Conservation (phyloP, 306 rosid genomes). For the Casuarina equisetifolia region DNA sequence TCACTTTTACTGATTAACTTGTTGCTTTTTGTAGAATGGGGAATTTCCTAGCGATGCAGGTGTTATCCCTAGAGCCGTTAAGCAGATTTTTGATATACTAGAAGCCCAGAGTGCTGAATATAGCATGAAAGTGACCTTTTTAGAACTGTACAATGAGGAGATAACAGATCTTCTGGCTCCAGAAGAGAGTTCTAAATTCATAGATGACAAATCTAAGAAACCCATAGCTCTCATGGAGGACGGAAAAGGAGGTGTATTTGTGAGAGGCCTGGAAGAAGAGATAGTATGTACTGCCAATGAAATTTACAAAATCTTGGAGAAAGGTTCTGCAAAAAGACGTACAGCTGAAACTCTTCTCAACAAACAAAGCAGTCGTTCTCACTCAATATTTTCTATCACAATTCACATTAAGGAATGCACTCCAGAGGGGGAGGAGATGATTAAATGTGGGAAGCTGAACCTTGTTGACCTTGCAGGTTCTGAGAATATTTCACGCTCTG, state of each 20-base stretch:
- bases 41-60: conserved; percentile 99
- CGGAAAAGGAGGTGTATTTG: conserved; percentile 98
- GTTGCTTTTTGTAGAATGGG: conserved; percentile 64
- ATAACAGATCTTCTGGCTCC: conserved; percentile 90
- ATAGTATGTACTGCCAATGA: conserved; percentile 97
- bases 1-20: conserved; percentile 15
- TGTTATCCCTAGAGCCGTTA: conserved; percentile 97
- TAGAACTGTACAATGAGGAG: conserved; percentile 98
- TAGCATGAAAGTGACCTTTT: conserved; percentile 95
- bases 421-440: conserved; percentile 99
- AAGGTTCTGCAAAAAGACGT: conserved; percentile 97
- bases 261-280: conserved; percentile 98
- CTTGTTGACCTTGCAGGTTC: conserved; percentile 99
- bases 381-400: conserved; percentile 98
- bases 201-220: conserved; percentile 90
- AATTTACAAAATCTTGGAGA: conserved; percentile 96
- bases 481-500: conserved; percentile 98
- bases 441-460: conserved; percentile 95
- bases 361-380: conserved; percentile 99
- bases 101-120: conserved; percentile 97
- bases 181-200: conserved; percentile 80
- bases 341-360: conserved; percentile 99
- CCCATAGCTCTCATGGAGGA: conserved; percentile 99
- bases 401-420: conserved; percentile 98
- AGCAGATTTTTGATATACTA: conserved; percentile 88